Conservation (phyloP, 1,284 basidiomycete genomes). For the Ganoderma resinaceum region DNA sequence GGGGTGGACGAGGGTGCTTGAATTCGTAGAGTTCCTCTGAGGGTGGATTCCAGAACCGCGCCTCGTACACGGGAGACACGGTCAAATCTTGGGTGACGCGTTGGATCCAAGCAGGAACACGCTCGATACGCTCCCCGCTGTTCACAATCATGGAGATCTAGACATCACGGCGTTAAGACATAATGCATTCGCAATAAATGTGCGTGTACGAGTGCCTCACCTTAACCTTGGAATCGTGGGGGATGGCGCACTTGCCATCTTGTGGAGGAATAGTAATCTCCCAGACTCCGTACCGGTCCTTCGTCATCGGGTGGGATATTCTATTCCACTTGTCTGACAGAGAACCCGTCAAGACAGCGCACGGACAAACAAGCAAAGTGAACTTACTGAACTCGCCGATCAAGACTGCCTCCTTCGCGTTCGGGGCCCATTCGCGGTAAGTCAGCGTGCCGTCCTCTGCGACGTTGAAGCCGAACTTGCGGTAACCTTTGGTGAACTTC, state of each 20-base stretch:
- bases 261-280: constrained; percentile 83
- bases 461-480: constrained; percentile 86
- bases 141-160: constrained; percentile 89
- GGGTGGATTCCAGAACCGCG: constrained; percentile 98
- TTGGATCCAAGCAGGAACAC: constrained; percentile 92
- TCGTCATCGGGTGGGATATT: constrained; percentile 84
- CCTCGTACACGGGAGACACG: constrained; percentile 94
- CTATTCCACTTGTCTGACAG: constrained; percentile 87
- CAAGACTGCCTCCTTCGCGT: constrained; percentile 81
- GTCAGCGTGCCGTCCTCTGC: constrained; percentile 72
- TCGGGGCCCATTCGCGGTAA: constrained; percentile 98
- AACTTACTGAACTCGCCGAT: constrained; percentile 96
- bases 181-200: not conserved
- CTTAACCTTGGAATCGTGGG: constrained; percentile 95
- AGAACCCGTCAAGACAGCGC: constrained; percentile 1
- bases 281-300: constrained; percentile 93
- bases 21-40: constrained; percentile 76
- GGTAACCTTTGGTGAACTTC: constrained; percentile 87
- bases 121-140: constrained; percentile 84
- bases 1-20: constrained; percentile 79
- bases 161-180: not conserved
- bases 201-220: constrained; percentile 44
- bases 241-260: constrained; percentile 82
- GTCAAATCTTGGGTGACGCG: constrained; percentile 94
- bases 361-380: constrained; percentile 17